A percentile compares a stretch with the other conserved stretches of the same genome.
Evolutionary conservation across 345 rosid species (phyloP).

Genomic region (Bruguiera sexangula): DNA sequence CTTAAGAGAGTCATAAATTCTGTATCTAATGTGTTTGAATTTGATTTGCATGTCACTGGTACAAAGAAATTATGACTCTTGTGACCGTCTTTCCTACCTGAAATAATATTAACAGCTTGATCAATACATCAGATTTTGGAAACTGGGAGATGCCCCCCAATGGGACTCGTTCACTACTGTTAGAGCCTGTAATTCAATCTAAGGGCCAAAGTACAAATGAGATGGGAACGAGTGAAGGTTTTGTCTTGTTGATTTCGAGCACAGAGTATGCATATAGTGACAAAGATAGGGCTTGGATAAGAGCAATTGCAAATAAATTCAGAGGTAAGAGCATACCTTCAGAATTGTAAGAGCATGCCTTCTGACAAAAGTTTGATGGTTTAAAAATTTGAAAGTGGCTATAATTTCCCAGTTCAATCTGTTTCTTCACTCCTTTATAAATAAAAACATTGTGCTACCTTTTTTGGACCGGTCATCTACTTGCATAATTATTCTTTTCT

Average conservation of each 20-base stretch:
- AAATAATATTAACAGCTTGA: slow-evolving; percentile 12
- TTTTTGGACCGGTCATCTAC: neutral
- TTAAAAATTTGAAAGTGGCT: neutral
- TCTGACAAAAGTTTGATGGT: neutral
- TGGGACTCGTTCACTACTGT: slow-evolving; percentile 63
- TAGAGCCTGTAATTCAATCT: slow-evolving; percentile 51
- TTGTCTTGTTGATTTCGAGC: slow-evolving; percentile 73
- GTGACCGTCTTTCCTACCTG: neutral
- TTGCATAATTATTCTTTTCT: neutral
- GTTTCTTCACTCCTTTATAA: neutral
- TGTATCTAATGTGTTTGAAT: neutral
- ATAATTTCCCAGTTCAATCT: slow-evolving; percentile 1
- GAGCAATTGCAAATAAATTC: slow-evolving; percentile 67
- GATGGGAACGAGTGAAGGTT: slow-evolving; percentile 40
- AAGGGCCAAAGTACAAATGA: slow-evolving; percentile 24
- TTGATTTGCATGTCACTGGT: neutral
- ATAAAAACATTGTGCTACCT: neutral
- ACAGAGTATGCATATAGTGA: slow-evolving; percentile 62
- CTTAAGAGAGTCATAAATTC: neutral
- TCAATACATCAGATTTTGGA: slow-evolving; percentile 48
- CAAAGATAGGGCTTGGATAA: slow-evolving; percentile 86
- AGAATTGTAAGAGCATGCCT: slow-evolving; percentile 19
- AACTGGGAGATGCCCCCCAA: slow-evolving; percentile 56
- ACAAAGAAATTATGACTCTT: slow-evolving; percentile 8
- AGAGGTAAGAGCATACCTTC: slow-evolving; percentile 37